These are phyloP conservation scores for Helicocarpus griseus DNA, from an alignment of 2,329 filamentous ascomycete species.

Conservation along the genomic window DNA sequence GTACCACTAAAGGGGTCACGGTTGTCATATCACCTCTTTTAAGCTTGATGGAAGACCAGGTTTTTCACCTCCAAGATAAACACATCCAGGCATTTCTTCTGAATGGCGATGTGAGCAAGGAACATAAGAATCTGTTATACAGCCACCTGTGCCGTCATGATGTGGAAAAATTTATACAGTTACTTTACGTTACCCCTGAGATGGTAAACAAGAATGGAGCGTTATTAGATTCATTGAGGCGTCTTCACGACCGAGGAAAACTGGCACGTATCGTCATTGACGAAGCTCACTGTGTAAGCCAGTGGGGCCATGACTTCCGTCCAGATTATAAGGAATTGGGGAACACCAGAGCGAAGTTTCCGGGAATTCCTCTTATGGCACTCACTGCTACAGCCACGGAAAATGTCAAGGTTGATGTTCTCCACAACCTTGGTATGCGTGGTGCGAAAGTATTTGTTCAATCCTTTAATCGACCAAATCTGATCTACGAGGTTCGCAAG, in stretches of 20 bases:
- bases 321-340: constrained; percentile 89
- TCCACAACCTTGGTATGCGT: constrained; percentile 77
- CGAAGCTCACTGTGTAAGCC: constrained; percentile 97
- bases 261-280: constrained; percentile 92
- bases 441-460: constrained; percentile 73
- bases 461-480: constrained; percentile 94
- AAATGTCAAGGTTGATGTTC: constrained; percentile 85
- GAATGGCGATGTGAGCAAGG: constrained; percentile 62
- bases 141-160: constrained; percentile 50
- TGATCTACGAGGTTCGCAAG: constrained; percentile 72
- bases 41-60: constrained; percentile 96
- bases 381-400: constrained; percentile 90
- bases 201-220: constrained; percentile 77
- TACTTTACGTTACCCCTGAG: constrained; percentile 93
- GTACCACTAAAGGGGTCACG: constrained; percentile 76
- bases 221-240: constrained; percentile 57
- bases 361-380: constrained; percentile 81
- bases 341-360: constrained; percentile 60
- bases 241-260: constrained; percentile 58
- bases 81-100: constrained; percentile 71
- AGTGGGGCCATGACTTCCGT: constrained; percentile 97
- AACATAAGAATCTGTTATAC: constrained; percentile 58
- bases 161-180: constrained; percentile 67
- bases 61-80: constrained; percentile 65
- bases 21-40: constrained; percentile 90